A percentile compares a stretch with the other conserved stretches of the same genome.
These are phyloP conservation scores for Glycine tomentella DNA, from an alignment of 306 rosid genomes.

Conservation along the genomic window DNA sequence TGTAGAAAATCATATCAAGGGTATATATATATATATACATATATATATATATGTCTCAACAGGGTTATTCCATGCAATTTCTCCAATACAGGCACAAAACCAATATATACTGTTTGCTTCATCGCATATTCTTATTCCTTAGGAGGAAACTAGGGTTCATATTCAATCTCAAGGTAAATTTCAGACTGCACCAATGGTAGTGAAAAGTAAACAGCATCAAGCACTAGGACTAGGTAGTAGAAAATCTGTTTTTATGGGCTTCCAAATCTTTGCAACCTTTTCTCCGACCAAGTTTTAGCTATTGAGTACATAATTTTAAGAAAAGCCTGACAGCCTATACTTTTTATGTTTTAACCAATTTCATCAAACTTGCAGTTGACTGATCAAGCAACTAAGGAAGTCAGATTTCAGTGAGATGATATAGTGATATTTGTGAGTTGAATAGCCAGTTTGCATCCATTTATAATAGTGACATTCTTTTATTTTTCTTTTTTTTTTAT, in stretches of 20 bases:
- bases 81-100: background rate
- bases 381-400: too few relatives aligned
- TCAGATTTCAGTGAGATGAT: too few relatives aligned
- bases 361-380: too few relatives aligned
- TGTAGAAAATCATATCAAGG: background rate
- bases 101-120: background rate
- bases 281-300: background rate
- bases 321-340: background rate
- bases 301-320: background rate
- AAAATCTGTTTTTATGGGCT: background rate
- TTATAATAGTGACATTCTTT: background rate
- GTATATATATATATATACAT: too few relatives aligned
- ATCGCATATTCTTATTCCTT: background rate
- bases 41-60: background rate
- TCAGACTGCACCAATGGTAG: background rate
- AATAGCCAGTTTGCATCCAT: conserved; percentile 11
- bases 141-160: background rate
- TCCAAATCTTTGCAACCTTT: background rate
- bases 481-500: background rate
- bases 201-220: conserved; percentile 11
- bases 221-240: background rate
- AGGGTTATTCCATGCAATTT: background rate
- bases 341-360: too few relatives aligned
- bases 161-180: background rate
- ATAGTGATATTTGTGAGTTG: background rate